Evolutionary conservation across 768 basidiomycete species (phyloP), one percentile per base, ranked within the genome.

Genomic region (Termitomyces sp.): DNA sequence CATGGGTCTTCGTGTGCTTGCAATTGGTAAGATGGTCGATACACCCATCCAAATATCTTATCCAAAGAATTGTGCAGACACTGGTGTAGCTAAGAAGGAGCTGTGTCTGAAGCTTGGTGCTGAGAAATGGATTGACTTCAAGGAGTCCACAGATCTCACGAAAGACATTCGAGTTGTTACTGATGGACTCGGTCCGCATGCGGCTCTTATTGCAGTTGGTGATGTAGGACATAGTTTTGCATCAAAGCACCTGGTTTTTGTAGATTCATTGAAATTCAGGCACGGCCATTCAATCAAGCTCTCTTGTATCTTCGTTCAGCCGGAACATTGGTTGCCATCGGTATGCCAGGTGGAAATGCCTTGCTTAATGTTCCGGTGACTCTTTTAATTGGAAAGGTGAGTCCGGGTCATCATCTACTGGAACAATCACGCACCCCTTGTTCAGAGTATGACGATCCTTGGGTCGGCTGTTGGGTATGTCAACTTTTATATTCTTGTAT

Each of bases 41-140:
- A 10, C 14, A 4, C 4, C 25, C 16, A 9, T 6, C 5, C 0
- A 21, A 19, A 14, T 12, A 38, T 17, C 3, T 42, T 37, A n/a
- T 32, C 40, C n/a, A 44, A 29, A n/a, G 10, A 23, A 16, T 16
- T 35, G 14, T 34, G 66, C 82, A 77, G 92, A 94, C 67, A 89
- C 89, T 7, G 89, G 90, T 25, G 82, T 73, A 35, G 80, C 79
- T 41, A 93, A 93, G 74, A 75, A 79, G 59, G 72, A 84, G 21
- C 73, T 92, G 77, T 63, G 80, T 81, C 8, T 71, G 31, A 66
- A 65, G 54, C 72, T 79, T 25, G 77, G 77, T n/a, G 77, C 87
- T 0, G 87, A 90, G 69, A 82, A 79, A 68, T 86, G 83, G 82
- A 71, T 95, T 50, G 93, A 95, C 73, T 95, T 94, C 75, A 81